Evolutionary conservation across 352 stramenopile species (phyloP).

Genomic region (Saprolegnia diclina): DNA sequence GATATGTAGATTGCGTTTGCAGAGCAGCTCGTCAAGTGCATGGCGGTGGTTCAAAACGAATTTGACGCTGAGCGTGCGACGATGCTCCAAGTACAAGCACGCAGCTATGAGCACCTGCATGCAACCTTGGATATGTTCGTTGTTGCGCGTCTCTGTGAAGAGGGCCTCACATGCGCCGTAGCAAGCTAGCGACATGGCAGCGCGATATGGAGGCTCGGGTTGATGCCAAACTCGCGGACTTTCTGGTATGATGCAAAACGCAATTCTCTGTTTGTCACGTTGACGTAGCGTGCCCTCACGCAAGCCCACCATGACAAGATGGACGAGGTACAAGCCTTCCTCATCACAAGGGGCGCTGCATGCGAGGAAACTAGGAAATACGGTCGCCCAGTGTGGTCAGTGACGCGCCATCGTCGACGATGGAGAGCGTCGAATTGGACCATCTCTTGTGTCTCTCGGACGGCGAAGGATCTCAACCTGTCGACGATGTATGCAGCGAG

Average conservation of each 20-base stretch:
- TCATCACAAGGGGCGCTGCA: not conserved
- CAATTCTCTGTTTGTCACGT: not conserved
- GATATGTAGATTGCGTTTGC: constrained; percentile 18
- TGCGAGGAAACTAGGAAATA: not conserved
- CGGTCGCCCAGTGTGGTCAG: not conserved
- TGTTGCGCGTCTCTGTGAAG: not conserved
- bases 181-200: constrained; percentile 12
- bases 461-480: constrained; percentile 2
- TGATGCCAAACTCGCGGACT: not conserved
- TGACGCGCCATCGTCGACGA: not conserved
- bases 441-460: not conserved
- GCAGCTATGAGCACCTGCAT: not conserved
- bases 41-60: not conserved
- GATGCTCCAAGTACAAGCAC: not conserved
- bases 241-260: not conserved
- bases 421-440: not conserved
- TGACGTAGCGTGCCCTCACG: not conserved
- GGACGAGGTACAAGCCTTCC: not conserved
- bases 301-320: constrained; percentile 11
- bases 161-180: not conserved
- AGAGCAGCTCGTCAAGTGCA: constrained; percentile 22
- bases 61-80: not conserved
- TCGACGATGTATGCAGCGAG: not conserved
- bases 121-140: not conserved
- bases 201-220: constrained; percentile 9